These are phyloP conservation scores for Penicillium waksmanii DNA, from an alignment of 495 filamentous ascomycete species.

Conservation along the genomic window DNA sequence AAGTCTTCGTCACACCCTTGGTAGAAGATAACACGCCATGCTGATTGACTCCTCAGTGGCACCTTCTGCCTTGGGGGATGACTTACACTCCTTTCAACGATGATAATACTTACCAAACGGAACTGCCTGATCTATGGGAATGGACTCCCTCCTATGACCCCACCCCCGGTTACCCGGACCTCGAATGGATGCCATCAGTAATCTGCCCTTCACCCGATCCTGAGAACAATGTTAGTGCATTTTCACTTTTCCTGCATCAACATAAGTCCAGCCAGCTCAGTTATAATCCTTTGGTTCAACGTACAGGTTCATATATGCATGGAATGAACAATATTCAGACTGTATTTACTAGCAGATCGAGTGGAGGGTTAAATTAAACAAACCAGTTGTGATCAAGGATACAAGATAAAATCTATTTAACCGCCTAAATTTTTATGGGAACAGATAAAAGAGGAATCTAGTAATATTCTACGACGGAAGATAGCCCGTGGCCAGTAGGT, in stretches of 20 bases:
- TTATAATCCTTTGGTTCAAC: background rate
- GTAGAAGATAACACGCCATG: slow-evolving; percentile 20
- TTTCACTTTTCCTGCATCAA: background rate
- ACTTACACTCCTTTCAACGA: slow-evolving; percentile 14
- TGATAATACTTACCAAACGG: slow-evolving; percentile 11
- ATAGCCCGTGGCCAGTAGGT: slow-evolving; percentile 14
- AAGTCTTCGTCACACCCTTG: background rate
- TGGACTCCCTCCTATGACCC: slow-evolving; percentile 27
- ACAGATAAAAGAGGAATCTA: slow-evolving; percentile 19
- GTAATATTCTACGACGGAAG: slow-evolving; percentile 18
- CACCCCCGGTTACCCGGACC: slow-evolving; percentile 6
- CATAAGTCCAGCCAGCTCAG: slow-evolving; percentile 8
- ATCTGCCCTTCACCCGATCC: slow-evolving; percentile 9
- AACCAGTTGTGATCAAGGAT: slow-evolving; percentile 33
- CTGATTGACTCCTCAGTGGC: slow-evolving; percentile 21
- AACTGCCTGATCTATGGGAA: slow-evolving; percentile 17
- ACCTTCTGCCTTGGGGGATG: slow-evolving; percentile 17
- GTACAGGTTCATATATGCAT: slow-evolving; percentile 29
- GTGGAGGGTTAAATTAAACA: slow-evolving; percentile 40
- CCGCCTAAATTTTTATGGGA: slow-evolving; percentile 26
- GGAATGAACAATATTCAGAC: slow-evolving; percentile 35
- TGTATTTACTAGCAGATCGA: slow-evolving; percentile 43
- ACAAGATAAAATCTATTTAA: slow-evolving; percentile 32
- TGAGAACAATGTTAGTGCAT: background rate
- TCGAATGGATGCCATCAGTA: slow-evolving; percentile 22